Conservation (phyloP, 164 flowering plant genomes). For the Berberis vulgaris region DNA sequence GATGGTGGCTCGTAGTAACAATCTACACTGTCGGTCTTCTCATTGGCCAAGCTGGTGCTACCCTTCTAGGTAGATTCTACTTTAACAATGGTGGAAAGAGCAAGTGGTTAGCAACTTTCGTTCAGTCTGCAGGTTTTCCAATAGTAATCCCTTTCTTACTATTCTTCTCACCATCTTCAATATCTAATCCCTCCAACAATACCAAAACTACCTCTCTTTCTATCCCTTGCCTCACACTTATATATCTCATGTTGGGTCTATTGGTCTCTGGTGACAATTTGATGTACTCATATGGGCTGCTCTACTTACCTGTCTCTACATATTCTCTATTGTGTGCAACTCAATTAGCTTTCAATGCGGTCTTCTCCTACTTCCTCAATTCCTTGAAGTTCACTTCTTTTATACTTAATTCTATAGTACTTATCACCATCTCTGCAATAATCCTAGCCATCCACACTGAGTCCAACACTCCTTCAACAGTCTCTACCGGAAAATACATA, state of each 20-base stretch:
- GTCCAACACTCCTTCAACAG: conserved; percentile 4
- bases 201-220: neutral
- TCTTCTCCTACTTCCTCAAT: conserved; percentile 29
- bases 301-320: conserved; percentile 32
- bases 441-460: conserved; percentile 19
- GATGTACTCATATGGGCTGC: conserved; percentile 25
- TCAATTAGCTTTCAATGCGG: conserved; percentile 26
- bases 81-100: conserved; percentile 41
- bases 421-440: conserved; percentile 23
- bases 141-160: conserved; percentile 19
- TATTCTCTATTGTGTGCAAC: conserved; percentile 29
- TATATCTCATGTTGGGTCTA: conserved; percentile 25
- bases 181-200: neutral
- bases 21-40: conserved; percentile 22
- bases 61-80: conserved; percentile 34
- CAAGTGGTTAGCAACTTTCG: conserved; percentile 42
- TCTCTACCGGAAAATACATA: conserved; percentile 16
- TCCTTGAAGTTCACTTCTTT: conserved; percentile 26
- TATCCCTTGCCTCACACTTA: neutral
- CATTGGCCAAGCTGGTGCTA: conserved; percentile 31
- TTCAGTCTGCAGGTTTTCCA: conserved; percentile 40
- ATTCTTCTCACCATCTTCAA: conserved; percentile 8
- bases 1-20: conserved; percentile 29
- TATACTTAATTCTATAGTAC: conserved; percentile 24
- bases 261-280: conserved; percentile 22